Evolutionary conservation across 805 yeast genomes (phyloP), one percentile per base, ranked within the genome.

Genomic region (Candida sonorensis): DNA sequence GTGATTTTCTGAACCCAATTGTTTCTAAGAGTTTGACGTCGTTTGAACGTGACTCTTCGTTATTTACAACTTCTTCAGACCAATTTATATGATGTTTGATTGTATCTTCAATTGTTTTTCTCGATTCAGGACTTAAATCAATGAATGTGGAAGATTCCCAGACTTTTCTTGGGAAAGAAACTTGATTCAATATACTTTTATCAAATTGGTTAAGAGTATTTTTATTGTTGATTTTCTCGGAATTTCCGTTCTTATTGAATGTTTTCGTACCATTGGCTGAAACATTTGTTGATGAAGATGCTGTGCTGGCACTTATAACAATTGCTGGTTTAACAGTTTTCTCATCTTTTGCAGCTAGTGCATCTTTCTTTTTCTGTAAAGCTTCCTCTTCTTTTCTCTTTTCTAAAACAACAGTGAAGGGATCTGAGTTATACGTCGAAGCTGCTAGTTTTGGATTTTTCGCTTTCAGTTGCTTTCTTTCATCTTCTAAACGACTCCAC

Each of bases 61-160:
- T 8, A 36, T 12, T 6, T n/a, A 5, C 15, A 5, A 24, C 13
- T 24, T 49, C 50, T 13, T 56, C 53, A 1, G 51, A 58, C 87
- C 88, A 81, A 16, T 61, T 54, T 7, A 78, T 62, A 41, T 77
- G 80, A 13, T 66, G 57, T 50, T 67, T 65, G 14, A 88, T 67
- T 2, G 80, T 63, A 2, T 61, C 46, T 48, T 86, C 94, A 8
- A 88, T 74, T 9, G 69, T 51, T 5, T 67, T 62, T 34, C 96
- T 65, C 10, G 78, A 57, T 6, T 77, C 73, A 13, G 80, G 68
- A 8, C 81, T 68, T 46, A 90, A 70, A 43, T 75, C 85, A 31
- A 90, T 67, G 21, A 77, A 67, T 0, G 80, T 72, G 0, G 92
- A 77, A 34, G 66, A 62, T 1, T 76, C 81, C 94, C 94, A 84